These are phyloP conservation scores for Heliocybe sulcata DNA, from an alignment of 1,284 basidiomycete species.

Conservation along the genomic window DNA sequence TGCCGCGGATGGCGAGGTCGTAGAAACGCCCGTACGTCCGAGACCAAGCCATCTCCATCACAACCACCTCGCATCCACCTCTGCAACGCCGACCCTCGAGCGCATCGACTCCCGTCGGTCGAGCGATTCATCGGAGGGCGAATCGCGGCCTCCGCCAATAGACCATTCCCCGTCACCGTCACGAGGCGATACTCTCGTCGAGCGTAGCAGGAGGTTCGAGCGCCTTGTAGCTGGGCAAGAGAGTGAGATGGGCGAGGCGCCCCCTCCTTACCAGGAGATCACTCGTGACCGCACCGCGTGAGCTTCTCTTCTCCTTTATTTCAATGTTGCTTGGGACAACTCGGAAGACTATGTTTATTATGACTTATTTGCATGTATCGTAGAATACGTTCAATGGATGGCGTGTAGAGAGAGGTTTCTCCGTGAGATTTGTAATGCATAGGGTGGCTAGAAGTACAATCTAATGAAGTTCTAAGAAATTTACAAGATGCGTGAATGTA, in stretches of 20 bases:
- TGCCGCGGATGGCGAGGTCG: background rate
- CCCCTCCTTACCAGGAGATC: constrained; percentile 47
- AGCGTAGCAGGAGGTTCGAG: constrained; percentile 43
- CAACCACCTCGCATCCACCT: background rate
- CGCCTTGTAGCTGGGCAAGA: constrained; percentile 57
- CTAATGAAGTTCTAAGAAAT: background rate
- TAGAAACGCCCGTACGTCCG: background rate
- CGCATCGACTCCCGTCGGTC: background rate
- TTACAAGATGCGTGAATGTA: background rate
- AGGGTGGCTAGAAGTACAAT: background rate
- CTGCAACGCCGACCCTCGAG: background rate
- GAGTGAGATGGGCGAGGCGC: constrained; percentile 55
- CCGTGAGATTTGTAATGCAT: background rate
- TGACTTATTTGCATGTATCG: background rate
- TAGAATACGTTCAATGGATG: too few species aligned
- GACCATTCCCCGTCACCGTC: constrained; percentile 13
- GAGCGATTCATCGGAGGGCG: constrained; percentile 1
- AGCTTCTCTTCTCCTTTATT: too few species aligned
- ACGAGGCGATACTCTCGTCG: constrained; percentile 25
- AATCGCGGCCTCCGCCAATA: constrained; percentile 3
- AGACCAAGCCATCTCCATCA: background rate
- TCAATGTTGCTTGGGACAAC: too few species aligned
- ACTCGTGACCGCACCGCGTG: constrained; percentile 8
- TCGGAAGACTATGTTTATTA: background rate
- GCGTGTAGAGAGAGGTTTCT: background rate